Evolutionary conservation across 176 grass and related monocot genomes (phyloP).

Genomic region (Carex myosuroides): DNA sequence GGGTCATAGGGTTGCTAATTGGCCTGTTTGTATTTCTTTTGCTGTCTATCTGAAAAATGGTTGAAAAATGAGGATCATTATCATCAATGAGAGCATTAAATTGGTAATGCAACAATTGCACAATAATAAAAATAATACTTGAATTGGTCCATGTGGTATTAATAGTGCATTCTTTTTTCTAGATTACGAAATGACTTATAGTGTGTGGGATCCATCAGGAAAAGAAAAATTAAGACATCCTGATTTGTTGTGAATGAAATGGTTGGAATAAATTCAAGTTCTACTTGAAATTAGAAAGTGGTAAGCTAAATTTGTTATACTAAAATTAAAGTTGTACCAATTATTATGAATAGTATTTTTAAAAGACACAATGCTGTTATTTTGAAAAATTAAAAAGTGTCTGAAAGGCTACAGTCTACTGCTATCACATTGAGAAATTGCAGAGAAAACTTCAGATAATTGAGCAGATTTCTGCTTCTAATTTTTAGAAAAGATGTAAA

Average conservation of each 20-base stretch:
- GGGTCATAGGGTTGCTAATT: neutral
- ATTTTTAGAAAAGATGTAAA: neutral
- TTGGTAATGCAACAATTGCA: neutral
- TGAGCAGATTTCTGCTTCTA: neutral
- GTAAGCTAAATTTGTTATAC: neutral
- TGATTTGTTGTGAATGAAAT: neutral
- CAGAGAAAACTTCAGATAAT: neutral
- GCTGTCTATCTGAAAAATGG: constrained; percentile 15
- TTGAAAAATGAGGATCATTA: neutral
- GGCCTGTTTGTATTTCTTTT: neutral
- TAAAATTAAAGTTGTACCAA: neutral
- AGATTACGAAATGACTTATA: neutral
- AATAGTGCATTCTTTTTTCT: neutral
- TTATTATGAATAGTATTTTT: neutral
- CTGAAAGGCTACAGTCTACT: neutral
- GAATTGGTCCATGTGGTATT: neutral
- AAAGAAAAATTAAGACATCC: neutral
- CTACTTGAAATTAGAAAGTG: neutral
- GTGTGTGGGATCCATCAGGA: neutral
- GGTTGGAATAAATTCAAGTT: neutral
- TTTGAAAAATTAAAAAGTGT: neutral
- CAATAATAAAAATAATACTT: neutral
- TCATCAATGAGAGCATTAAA: neutral
- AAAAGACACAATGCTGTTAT: constrained; percentile 13
- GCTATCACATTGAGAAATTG: neutral